These are phyloP conservation scores for Tricholoma bakamatsutake DNA, from an alignment of 768 basidiomycete genomes.

Conservation along the genomic window DNA sequence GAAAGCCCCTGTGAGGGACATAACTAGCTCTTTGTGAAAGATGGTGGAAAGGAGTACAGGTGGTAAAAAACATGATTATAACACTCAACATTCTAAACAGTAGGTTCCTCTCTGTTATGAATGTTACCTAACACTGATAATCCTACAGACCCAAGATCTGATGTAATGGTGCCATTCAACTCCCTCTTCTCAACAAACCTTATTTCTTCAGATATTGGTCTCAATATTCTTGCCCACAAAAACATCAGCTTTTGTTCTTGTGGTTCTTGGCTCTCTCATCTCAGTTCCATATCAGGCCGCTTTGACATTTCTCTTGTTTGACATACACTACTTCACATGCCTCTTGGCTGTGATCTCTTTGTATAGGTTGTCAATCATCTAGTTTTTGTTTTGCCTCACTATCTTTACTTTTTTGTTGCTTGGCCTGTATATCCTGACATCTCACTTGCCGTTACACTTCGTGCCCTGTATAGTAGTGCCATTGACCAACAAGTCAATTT, in stretches of 20 bases:
- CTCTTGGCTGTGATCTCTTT: neutral
- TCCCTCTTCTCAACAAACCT: neutral
- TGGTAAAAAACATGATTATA: neutral
- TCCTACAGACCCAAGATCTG: neutral
- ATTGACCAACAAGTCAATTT: neutral
- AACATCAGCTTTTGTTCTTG: neutral
- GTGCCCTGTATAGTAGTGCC: neutral
- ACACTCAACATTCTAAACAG: neutral
- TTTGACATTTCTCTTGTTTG: neutral
- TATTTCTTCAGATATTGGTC: too few species aligned
- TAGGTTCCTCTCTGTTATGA: neutral
- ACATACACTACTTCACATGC: neutral
- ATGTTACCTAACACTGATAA: neutral
- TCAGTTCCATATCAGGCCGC: neutral
- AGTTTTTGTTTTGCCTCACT: neutral
- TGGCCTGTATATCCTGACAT: neutral
- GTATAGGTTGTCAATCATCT: neutral
- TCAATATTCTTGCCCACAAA: neutral
- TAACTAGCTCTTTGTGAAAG: neutral
- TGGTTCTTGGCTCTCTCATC: neutral
- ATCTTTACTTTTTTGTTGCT: neutral
- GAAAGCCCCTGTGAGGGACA: neutral
- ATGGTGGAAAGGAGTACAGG: neutral
- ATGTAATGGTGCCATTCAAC: neutral
- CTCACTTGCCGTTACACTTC: neutral